Evolutionary conservation across 202 grass and related monocot species (phyloP), one percentile per base, ranked within the genome.

Genomic region (Elaeis oleifera): DNA sequence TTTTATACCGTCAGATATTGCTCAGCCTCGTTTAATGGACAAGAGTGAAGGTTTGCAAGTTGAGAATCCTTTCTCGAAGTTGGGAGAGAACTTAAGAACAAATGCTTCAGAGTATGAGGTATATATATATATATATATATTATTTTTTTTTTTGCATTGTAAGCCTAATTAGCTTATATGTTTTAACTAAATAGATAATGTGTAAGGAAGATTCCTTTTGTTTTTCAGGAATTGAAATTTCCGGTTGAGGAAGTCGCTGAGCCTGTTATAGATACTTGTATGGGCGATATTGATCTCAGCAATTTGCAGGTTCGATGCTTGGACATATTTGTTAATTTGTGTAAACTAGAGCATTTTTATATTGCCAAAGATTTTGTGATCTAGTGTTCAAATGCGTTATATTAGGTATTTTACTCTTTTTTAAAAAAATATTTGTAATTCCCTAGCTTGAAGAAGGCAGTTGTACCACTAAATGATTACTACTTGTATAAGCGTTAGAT

Each of bases 261-360:
- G 32, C 74, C 77, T 16, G 63, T 92, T 71, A 71, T 89, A 61
- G 84, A 97, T 59, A 79, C 81, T 60, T 65, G 78, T 28, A 76
- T 85, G 62, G 63, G 67, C 60, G 88, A 92, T 63, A 70, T 85
- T 44, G 79, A 97, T 91, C 74, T 81, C 68, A 89, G 81, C 55
- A 82, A 96, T 81, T 70, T 96, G 72, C 91, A 96, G 91, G 91
- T 96, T 85, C 82, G 52, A 8, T 74, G 29, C 14, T 59, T 77
- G 73, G 36, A 3, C 36, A 63, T 27, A 26, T 50, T 29, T 17
- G 16, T 9, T 57, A 49, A 69, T 50, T 74, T 71, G 9, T 9
- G 68, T 9, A 65, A 60, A 21, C 16, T 51, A 60, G 68, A 51
- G 36, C 54, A 49, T 24, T 65, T 69, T 71, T 24, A 54, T 74